Evolutionary conservation across 768 basidiomycete species (phyloP).

Genomic region (Mycena chlorophos): DNA sequence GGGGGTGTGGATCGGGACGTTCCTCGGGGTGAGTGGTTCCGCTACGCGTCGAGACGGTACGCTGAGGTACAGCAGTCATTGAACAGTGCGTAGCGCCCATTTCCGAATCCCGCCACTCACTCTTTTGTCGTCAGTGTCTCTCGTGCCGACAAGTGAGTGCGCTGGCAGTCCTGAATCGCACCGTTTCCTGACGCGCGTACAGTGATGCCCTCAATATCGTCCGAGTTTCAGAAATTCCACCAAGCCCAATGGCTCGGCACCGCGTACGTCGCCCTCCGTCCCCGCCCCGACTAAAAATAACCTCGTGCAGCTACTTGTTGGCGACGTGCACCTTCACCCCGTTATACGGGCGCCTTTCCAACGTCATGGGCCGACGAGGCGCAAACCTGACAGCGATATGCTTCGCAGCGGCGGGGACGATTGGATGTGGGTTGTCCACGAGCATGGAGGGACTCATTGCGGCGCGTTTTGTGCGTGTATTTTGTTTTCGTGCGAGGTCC

Average conservation of each 20-base stretch:
- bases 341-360: conserved; percentile 75
- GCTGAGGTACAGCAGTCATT: conserved; percentile 5
- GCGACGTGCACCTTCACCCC: conserved; percentile 84
- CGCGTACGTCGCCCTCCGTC: conserved; percentile 43
- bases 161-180: background rate
- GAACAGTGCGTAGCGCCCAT: conserved; percentile 13
- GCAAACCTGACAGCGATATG: conserved; percentile 67
- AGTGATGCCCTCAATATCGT: conserved; percentile 81
- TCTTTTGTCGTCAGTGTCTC: conserved; percentile 5
- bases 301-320: conserved; percentile 60
- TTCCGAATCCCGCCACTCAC: background rate
- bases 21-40: conserved; percentile 15
- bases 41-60: too few relatives aligned
- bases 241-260: conserved; percentile 86
- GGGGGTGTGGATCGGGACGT: conserved; percentile 15
- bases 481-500: background rate
- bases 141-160: conserved; percentile 18
- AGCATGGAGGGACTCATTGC: conserved; percentile 72
- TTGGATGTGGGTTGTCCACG: conserved; percentile 65
- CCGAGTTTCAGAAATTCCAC: conserved; percentile 74
- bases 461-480: conserved; percentile 71
- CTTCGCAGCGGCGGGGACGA: conserved; percentile 62
- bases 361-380: conserved; percentile 69
- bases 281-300: background rate
- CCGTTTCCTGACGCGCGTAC: background rate